phyloP scores from a whole-genome alignment of 805 yeast species.

The Lipomyces sp. region DNA sequence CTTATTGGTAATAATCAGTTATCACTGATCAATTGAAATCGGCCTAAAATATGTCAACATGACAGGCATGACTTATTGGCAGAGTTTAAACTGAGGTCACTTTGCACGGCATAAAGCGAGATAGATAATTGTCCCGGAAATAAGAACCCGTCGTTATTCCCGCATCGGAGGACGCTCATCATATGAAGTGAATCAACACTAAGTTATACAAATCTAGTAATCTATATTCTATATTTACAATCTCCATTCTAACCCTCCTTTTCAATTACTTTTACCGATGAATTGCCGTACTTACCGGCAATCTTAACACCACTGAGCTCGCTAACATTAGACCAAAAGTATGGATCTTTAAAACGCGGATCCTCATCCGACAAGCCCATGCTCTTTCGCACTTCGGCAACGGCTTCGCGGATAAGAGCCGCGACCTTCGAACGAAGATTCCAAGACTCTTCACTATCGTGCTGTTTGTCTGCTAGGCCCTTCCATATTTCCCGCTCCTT shows the following conservation, averaged over 20 bases:
- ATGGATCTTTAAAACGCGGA: conserved; percentile 65
- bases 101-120: no score
- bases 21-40: no score
- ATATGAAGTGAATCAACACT: no score
- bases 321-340: conserved; percentile 77
- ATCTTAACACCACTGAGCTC: conserved; percentile 65
- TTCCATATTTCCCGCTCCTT: conserved; percentile 74
- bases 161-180: not conserved
- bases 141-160: not conserved
- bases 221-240: conserved; percentile 6
- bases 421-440: conserved; percentile 74
- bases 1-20: not conserved
- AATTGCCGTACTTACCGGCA: conserved; percentile 62
- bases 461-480: conserved; percentile 56
- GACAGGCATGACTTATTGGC: no score
- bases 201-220: not conserved
- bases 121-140: not conserved
- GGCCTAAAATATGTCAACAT: no score
- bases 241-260: conserved; percentile 25
- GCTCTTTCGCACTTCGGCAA: conserved; percentile 43
- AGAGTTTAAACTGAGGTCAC: no score
- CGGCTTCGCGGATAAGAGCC: conserved; percentile 64
- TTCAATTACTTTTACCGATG: conserved; percentile 21
- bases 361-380: conserved; percentile 62
- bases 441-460: conserved; percentile 66